phyloP scores from a whole-genome alignment of 192 early-diverging fungal genomes.

The Tieghemiomyces parasiticus region DNA sequence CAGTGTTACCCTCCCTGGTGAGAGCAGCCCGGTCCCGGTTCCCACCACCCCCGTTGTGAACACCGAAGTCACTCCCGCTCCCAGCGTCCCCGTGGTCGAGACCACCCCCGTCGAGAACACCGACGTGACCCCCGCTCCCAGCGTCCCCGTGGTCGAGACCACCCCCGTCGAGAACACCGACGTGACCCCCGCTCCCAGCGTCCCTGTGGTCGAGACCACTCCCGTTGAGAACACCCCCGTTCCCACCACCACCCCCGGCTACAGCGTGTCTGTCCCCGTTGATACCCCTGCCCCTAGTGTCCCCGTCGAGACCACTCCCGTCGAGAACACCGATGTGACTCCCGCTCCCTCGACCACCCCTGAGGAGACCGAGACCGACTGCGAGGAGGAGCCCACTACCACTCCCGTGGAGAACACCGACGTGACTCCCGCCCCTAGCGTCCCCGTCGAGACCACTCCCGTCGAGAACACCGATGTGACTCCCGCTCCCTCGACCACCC shows the following conservation, averaged over 20 bases:
- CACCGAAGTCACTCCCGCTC: background rate
- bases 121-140: no score
- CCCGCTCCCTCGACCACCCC: no score
- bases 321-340: background rate
- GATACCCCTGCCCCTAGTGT: background rate
- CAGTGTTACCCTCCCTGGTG: background rate
- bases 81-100: slow-evolving; percentile 1
- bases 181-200: background rate
- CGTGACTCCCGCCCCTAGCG: background rate
- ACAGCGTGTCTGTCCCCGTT: background rate
- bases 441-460: background rate
- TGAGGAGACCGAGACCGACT: background rate
- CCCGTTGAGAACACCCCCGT: no score
- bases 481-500: no score
- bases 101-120: background rate
- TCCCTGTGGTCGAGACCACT: background rate
- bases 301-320: background rate
- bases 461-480: background rate
- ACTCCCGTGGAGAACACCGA: background rate
- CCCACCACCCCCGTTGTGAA: background rate
- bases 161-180: background rate
- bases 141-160: background rate
- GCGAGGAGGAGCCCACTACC: background rate
- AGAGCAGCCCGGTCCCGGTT: background rate
- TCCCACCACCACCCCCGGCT: no score